phyloP scores from a whole-genome alignment of 2,329 filamentous ascomycete species.

The Talaromyces sp. region DNA sequence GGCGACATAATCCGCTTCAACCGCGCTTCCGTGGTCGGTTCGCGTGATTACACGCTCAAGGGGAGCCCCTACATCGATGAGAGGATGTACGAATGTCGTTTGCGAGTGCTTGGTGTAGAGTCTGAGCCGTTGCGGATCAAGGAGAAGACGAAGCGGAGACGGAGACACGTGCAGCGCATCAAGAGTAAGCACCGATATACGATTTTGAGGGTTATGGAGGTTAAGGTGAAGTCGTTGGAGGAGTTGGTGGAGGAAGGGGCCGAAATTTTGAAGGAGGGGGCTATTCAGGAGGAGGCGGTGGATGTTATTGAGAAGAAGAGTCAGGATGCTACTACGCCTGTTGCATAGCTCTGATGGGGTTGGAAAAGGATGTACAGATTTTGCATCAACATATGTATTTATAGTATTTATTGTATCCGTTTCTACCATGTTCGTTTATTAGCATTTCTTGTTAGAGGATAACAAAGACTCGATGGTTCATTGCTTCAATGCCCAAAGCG shows the following conservation, averaged over 20 bases:
- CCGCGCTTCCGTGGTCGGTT: constrained; percentile 76
- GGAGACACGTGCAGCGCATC: constrained; percentile 65
- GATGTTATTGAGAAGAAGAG: constrained; percentile 16
- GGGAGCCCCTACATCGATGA: constrained; percentile 79
- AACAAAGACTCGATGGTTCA: no score
- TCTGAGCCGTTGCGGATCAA: constrained; percentile 72
- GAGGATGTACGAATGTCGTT: constrained; percentile 76
- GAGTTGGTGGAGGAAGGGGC: constrained; percentile 48
- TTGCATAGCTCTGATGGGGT: not conserved
- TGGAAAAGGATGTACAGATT: not conserved
- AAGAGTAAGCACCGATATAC: constrained; percentile 91
- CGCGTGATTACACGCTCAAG: constrained; percentile 84
- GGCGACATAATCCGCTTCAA: constrained; percentile 87
- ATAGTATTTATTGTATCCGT: constrained; percentile 8
- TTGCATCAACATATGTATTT: constrained; percentile 11
- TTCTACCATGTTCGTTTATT: not conserved
- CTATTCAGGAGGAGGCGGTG: not conserved
- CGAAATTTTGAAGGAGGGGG: constrained; percentile 32
- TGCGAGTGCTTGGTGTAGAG: constrained; percentile 80
- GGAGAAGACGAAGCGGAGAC: constrained; percentile 76
- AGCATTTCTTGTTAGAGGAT: not conserved
- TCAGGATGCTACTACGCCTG: not conserved
- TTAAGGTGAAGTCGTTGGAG: constrained; percentile 62
- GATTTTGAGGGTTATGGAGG: constrained; percentile 75
- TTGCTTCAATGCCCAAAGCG: not conserved